Base-by-base conservation (phyloP, 2,329 filamentous ascomycete species). In the Metarhizium album region DNA sequence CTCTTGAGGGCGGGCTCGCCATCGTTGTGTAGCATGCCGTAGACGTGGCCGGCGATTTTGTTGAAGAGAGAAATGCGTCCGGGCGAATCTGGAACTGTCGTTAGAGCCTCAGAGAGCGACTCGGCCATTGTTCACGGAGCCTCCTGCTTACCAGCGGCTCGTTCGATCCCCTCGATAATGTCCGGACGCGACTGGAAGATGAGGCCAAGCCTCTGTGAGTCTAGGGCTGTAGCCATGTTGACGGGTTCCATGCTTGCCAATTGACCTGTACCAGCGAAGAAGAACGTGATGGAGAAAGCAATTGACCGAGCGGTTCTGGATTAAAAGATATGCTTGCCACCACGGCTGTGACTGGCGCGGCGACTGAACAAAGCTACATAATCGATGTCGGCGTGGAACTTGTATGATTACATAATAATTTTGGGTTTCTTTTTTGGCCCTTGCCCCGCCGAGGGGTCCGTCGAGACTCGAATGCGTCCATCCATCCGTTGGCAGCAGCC, bases 161-260 rank as follows among this genome's bases (percentile, higher is more conserved):
- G 64, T 53, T 72, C 66, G 58, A 83, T 81, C 51, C 70, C 71
- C 13, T 72, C 62, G 18, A 82, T 59, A 52, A 83, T 75, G 55
- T 83, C 78, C 6, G 77, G 76, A 46, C 78, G 71, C 38, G 75
- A 70, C 51, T 74, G 65, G 60, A 83, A 82, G 56, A 80, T 72
- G 51, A 69, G 65, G 53, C 66, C 67, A 50, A 82, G 67, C 59
- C 67, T 73, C 61, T 78, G 64, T 52, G 62, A 64, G 58, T 81
- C 76, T 42, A 82, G 73, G 49, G 63, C 58, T 50, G 63, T 59
- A 49, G 70, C 59, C 73, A 75, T 76, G 49, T 20, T 45, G 8
- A 23, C 13, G 4, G 33, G 40, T 42, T 14, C 20, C 3, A 23
- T 11, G 22, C 24, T 27, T 46, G 35, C 27, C 37, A 42, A 33